Evolutionary conservation across 2,329 filamentous ascomycete genomes (phyloP), one percentile per base, ranked within the genome.

Genomic region (Paecilomyces fulvus): DNA sequence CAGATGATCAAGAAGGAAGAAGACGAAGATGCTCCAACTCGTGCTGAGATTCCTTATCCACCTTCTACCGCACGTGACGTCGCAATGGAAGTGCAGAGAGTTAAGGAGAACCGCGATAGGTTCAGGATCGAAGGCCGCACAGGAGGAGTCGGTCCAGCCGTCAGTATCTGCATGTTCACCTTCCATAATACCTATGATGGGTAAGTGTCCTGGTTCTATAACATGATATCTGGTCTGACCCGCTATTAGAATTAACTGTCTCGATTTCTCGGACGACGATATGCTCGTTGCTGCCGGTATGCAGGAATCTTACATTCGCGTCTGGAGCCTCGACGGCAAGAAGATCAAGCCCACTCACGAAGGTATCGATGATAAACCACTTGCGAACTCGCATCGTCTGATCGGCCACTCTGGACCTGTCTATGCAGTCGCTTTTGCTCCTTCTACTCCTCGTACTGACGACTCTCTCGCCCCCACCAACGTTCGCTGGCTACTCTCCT

Each of bases 131-230:
- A 95, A 58, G 84, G 86, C 20, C 84, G 88, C 31, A 92, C 89
- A 11, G 89, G 90, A 14, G 92, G 92, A 8, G 82, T 92, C 53
- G 90, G 92, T 12, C 84, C 90, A 55, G 86, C 86, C 25, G 80
- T 96, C 58, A 95, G 91, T 65, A 87, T 95, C 23, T 94, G 90
- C 78, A 97, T 97, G 89, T 96, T 95, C 70, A 99, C 94, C 0
- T 96, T 97, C 68, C 94, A 99, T 77, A 99, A 99, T 72, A 95
- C 90, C 0, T 86, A 91, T 60, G 91, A 95, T 72, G 88, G 85
- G 90, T 92, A 76, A 77, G 83, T 60, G 33, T 17, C 30, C 10
- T 49, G 59, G 58, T 54, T 56, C 58, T 9, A 7, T 20, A 11
- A 49, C 9, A 9, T 48, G 11, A 49, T 20, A n/a, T 51, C 37